These are phyloP conservation scores for Phytophthora pisi DNA, from an alignment of 352 stramenopile species.

Conservation along the genomic window DNA sequence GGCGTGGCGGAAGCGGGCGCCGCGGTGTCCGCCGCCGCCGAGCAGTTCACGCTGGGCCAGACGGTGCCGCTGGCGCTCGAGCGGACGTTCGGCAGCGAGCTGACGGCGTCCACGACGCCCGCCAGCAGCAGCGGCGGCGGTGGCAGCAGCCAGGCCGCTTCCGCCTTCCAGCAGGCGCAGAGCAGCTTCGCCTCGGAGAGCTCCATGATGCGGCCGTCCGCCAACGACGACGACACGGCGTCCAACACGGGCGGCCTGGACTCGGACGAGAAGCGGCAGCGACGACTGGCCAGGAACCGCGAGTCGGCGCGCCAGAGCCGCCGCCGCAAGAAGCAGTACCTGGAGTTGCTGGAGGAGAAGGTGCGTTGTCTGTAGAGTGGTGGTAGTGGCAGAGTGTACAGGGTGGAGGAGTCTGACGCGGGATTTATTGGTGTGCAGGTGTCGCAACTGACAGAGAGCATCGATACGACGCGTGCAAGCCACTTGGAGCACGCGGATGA, in stretches of 20 bases:
- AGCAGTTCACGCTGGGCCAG: slow-evolving; percentile 49
- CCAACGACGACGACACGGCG: slow-evolving; percentile 59
- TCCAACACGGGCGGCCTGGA: slow-evolving; percentile 49
- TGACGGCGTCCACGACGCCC: slow-evolving; percentile 7
- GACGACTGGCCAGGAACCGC: slow-evolving; percentile 80
- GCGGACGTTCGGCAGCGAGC: slow-evolving; percentile 39
- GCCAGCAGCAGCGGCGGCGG: slow-evolving; percentile 1
- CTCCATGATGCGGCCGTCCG: slow-evolving; percentile 57
- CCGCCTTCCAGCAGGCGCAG: slow-evolving; percentile 55
- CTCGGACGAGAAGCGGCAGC: slow-evolving; percentile 81
- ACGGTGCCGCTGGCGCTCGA: slow-evolving; percentile 31
- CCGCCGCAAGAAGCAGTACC: slow-evolving; percentile 90
- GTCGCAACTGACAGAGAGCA: slow-evolving; percentile 86
- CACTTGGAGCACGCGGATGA: slow-evolving; percentile 84
- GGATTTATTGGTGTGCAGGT: slow-evolving; percentile 21
- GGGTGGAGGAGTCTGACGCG: too few relatives aligned
- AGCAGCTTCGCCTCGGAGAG: slow-evolving; percentile 56
- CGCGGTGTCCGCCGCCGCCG: background rate
- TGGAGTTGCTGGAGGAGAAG: slow-evolving; percentile 90
- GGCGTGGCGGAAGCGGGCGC: slow-evolving; percentile 8
- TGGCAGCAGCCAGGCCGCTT: slow-evolving; percentile 4
- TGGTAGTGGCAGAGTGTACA: too few relatives aligned
- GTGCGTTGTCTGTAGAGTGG: too few relatives aligned
- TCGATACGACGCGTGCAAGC: slow-evolving; percentile 75
- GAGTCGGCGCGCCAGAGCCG: slow-evolving; percentile 89